Base-by-base conservation (phyloP, 768 basidiomycete genomes). In the Pleurotus sapidus region DNA sequence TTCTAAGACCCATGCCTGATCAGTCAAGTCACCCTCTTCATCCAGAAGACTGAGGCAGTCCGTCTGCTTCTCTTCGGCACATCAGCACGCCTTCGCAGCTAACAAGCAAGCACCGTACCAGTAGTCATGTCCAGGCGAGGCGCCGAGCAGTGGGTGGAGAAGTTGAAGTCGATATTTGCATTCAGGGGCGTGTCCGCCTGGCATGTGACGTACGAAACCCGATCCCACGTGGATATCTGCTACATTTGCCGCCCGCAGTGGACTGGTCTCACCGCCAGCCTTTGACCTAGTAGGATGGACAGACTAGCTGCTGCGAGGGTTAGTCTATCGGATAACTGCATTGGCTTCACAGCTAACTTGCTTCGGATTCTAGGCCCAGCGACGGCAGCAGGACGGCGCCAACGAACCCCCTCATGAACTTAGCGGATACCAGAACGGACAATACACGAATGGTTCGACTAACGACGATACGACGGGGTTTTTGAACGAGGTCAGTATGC, bases 1-100 rank as follows among this genome's bases (percentile, higher is more conserved):
- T 25, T 38, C 17, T 0, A 60, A 12, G 47, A 6, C 47, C 47
- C 74, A 30, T 61, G 84, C 88, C 81, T 88, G 77, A 57, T 77
- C 73, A 9, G 88, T 84, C 47, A 91, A 83, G 14, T 73, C 77
- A 7, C 89, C 89, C 18, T 91, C 89, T 51, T 84, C 79, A 65
- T 90, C 87, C 42, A 91, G 77, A 20, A 91, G 78, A 61, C 82
- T 80, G 30, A 78, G 76, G 12, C 70, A 17, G 17, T 25, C 15
- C 11, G 5, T 30, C n/a, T 30, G n/a, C n/a, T 45, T 23, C 42
- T 45, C 42, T 45, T 45, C 30, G 8, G 30, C 11, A 34, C 9
- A 34, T 34, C 30, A 34, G 30, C 8, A 34, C 9, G 11, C 30
- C 30, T 34, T 7, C 11, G 30, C 30, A 34, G 9, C 11, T 34